Evolutionary conservation across 768 basidiomycete genomes (phyloP).

Genomic region (Boletus huronensis): DNA sequence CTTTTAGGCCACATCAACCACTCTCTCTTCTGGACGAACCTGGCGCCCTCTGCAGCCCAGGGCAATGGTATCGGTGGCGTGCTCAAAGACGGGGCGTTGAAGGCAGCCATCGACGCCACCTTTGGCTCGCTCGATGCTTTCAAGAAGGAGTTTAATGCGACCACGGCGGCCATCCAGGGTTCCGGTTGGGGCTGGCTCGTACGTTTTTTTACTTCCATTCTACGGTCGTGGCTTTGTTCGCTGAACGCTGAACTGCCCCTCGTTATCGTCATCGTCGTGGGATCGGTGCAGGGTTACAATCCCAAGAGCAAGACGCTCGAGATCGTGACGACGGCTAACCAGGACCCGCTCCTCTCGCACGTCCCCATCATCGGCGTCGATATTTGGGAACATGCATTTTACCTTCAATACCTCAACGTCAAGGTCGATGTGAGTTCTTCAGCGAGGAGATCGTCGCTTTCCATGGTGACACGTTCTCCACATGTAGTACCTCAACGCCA

Average conservation of each 20-base stretch:
- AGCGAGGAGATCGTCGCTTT: fast-evolving
- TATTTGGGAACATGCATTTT: constrained; percentile 96
- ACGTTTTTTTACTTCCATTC: constrained; percentile 37
- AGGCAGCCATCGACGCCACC: constrained; percentile 52
- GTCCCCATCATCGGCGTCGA: constrained; percentile 88
- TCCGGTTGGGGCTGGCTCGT: constrained; percentile 98
- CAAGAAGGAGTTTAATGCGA: constrained; percentile 79
- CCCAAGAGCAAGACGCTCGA: constrained; percentile 67
- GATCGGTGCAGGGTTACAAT: constrained; percentile 58
- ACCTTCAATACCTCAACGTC: constrained; percentile 94
- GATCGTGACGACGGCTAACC: constrained; percentile 90
- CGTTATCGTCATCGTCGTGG: background rate
- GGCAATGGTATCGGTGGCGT: constrained; percentile 59
- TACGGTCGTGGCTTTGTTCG: background rate
- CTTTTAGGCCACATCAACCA: constrained; percentile 82
- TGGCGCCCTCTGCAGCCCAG: constrained; percentile 58
- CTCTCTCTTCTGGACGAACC: constrained; percentile 95
- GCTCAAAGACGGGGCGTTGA: constrained; percentile 62
- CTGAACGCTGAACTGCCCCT: background rate
- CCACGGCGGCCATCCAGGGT: constrained; percentile 85
- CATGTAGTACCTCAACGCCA: constrained; percentile 65
- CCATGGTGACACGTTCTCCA: background rate
- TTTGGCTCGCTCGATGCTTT: constrained; percentile 73
- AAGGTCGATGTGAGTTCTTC: constrained; percentile 75
- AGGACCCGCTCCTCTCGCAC: constrained; percentile 81